Evolutionary conservation across 495 filamentous ascomycete species (phyloP), one percentile per base, ranked within the genome.

Genomic region (Neurospora intermedia): DNA sequence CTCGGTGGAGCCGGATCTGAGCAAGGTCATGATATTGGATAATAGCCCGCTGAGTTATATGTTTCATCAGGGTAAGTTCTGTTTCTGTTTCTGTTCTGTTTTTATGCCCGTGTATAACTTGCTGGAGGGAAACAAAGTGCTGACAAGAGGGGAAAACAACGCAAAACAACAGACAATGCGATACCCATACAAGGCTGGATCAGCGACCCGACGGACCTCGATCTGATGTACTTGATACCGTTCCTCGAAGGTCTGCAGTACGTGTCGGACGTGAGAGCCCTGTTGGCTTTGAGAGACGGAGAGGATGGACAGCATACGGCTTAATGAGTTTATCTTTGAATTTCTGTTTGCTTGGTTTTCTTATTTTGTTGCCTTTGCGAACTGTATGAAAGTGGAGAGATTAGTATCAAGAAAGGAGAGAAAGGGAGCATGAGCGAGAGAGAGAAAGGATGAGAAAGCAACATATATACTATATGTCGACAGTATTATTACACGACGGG

Each of bases 21-120:
- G 94, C 79, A 94, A 91, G 83, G 96, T 98, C 69, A 97, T 98
- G 92, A 99, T 99, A 75, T 84, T 98, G 79, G 96, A 99, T 83
- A 99, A 99, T 78, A 97, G 94, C 79, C 96, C 96, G 16, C 89
- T 97, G 85, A 97, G 94, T 83, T 99, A 99, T 81, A 93, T 97
- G 84, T 99, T 99, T 84, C 96, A 99, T 80, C 93, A 97, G 89
- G 96, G 96, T 97, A 80, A 62, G 85, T 75, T 69, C 15, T 46
- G 40, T 27, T 31, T 39, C 27, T 31, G 27, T 16, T 54, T 59
- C 42, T 72, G 72, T 42, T 16, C 13, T 5, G 42, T 43, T 13
- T n/a, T n/a, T 13, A 41, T 41, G 40, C 40, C 3, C 40, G 11
- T 3, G 40, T 41, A 41, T 11, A 41, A 41, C 10, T 6, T 41